phyloP scores from a whole-genome alignment of 768 basidiomycete species.

The Obba rivulosa region DNA sequence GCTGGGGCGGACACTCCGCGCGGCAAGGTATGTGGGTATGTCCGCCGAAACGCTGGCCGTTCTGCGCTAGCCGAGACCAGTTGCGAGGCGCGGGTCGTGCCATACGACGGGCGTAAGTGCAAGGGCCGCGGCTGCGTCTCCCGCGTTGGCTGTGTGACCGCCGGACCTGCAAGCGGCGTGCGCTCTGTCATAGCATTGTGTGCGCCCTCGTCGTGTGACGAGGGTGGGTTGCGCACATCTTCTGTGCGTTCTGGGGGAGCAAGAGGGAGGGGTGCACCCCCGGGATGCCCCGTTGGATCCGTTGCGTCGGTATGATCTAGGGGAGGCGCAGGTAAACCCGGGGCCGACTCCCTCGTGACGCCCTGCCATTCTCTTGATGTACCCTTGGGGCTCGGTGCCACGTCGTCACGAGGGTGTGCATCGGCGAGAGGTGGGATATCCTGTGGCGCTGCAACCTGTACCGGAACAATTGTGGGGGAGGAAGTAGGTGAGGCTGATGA shows the following conservation, averaged over 20 bases:
- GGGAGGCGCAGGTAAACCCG: too few relatives aligned
- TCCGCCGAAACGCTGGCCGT: neutral
- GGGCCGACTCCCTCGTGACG: too few relatives aligned
- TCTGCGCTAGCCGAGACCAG: neutral
- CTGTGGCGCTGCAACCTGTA: too few relatives aligned
- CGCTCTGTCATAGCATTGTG: too few relatives aligned
- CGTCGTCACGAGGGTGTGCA: neutral
- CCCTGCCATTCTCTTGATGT: too few relatives aligned
- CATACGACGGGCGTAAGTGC: neutral
- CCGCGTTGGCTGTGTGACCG: neutral
- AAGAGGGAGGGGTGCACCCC: conserved; percentile 9
- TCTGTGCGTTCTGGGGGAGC: conserved; percentile 9
- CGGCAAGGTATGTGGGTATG: too few relatives aligned
- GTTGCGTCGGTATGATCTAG: too few relatives aligned
- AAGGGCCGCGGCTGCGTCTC: neutral
- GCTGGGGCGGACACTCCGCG: too few relatives aligned
- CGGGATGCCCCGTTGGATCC: neutral
- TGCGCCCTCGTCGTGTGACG: neutral
- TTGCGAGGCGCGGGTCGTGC: neutral
- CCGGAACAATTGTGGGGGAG: neutral
- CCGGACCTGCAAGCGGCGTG: neutral
- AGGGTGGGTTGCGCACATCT: neutral
- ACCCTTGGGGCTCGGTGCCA: too few relatives aligned
- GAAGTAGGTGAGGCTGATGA: conserved; percentile 10
- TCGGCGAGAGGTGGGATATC: neutral